phyloP scores from a whole-genome alignment of 2,329 filamentous ascomycete species.

The Penicillium verrucosum region DNA sequence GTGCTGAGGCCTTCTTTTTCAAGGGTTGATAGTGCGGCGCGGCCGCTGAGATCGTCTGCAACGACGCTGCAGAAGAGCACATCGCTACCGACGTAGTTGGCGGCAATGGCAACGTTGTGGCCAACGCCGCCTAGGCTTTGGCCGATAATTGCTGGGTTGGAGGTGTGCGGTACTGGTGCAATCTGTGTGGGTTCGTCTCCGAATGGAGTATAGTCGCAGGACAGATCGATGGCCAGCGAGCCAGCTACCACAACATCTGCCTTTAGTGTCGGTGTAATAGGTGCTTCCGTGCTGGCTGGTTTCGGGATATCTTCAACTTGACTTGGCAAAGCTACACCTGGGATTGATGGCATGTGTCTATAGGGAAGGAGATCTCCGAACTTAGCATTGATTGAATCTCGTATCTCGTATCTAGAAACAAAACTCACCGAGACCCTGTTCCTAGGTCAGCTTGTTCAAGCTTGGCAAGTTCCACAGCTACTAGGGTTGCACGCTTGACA shows the following conservation, averaged over 20 bases:
- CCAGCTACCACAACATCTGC: slow-evolving; percentile 80
- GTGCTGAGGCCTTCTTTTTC: slow-evolving; percentile 59
- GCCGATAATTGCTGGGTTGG: slow-evolving; percentile 76
- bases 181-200: slow-evolving; percentile 32
- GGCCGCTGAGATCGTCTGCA: slow-evolving; percentile 74
- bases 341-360: slow-evolving; percentile 39
- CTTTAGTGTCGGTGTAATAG: slow-evolving; percentile 17
- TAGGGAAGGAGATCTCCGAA: slow-evolving; percentile 26
- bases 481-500: slow-evolving; percentile 60
- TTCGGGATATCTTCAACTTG: slow-evolving; percentile 7
- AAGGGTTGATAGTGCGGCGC: slow-evolving; percentile 66
- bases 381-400: slow-evolving; percentile 34
- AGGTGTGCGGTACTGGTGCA: slow-evolving; percentile 62
- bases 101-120: slow-evolving; percentile 83
- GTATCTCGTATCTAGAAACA: slow-evolving; percentile 21
- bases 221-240: slow-evolving; percentile 83
- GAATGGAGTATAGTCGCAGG: slow-evolving; percentile 69
- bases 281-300: slow-evolving; percentile 1
- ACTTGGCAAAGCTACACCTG: slow-evolving; percentile 24
- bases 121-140: slow-evolving; percentile 89
- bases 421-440: slow-evolving; percentile 39
- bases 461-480: slow-evolving; percentile 61
- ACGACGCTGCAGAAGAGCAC: slow-evolving; percentile 78
- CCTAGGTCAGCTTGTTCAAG: slow-evolving; percentile 44
- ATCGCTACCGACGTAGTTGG: slow-evolving; percentile 63